A percentile compares a stretch with the other conserved stretches of the same genome.
phyloP scores from a whole-genome alignment of 1,139 yeast genomes.

The Hanseniaspora gamundiae region DNA sequence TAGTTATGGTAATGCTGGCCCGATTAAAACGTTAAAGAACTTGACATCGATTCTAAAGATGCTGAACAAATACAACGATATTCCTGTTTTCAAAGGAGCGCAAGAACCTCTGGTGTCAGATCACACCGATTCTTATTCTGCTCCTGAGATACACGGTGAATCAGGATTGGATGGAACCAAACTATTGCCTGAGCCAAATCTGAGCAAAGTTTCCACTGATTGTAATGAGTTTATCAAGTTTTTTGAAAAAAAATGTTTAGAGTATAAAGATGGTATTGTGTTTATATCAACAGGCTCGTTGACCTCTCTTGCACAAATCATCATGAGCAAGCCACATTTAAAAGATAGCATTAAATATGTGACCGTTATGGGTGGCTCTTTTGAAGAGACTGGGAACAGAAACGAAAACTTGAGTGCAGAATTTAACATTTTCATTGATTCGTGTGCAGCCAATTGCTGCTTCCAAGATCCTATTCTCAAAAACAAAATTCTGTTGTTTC shows the following conservation, averaged over 20 bases:
- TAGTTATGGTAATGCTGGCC: slow-evolving; percentile 69
- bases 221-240: slow-evolving; percentile 44
- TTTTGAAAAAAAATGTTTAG: slow-evolving; percentile 37
- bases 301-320: slow-evolving; percentile 52
- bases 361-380: slow-evolving; percentile 71
- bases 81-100: slow-evolving; percentile 61
- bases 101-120: slow-evolving; percentile 40
- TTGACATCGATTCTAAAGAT: slow-evolving; percentile 38
- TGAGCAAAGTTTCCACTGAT: slow-evolving; percentile 7
- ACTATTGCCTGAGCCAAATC: slow-evolving; percentile 38
- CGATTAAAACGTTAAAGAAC: slow-evolving; percentile 56
- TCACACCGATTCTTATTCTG: slow-evolving; percentile 31
- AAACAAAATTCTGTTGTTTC: slow-evolving; percentile 43
- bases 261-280: slow-evolving; percentile 35
- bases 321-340: slow-evolving; percentile 40
- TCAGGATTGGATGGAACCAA: slow-evolving; percentile 67
- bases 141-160: slow-evolving; percentile 60
- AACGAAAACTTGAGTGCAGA: slow-evolving; percentile 54
- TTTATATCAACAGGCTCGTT: slow-evolving; percentile 61
- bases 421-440: slow-evolving; percentile 67
- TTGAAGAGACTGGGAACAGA: slow-evolving; percentile 29
- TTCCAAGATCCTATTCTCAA: slow-evolving; percentile 36
- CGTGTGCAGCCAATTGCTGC: slow-evolving; percentile 54
- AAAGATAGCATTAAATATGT: slow-evolving; percentile 35
- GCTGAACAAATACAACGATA: slow-evolving; percentile 24